Conservation (phyloP, 2,329 filamentous ascomycete genomes). For the Trichoderma gracile region DNA sequence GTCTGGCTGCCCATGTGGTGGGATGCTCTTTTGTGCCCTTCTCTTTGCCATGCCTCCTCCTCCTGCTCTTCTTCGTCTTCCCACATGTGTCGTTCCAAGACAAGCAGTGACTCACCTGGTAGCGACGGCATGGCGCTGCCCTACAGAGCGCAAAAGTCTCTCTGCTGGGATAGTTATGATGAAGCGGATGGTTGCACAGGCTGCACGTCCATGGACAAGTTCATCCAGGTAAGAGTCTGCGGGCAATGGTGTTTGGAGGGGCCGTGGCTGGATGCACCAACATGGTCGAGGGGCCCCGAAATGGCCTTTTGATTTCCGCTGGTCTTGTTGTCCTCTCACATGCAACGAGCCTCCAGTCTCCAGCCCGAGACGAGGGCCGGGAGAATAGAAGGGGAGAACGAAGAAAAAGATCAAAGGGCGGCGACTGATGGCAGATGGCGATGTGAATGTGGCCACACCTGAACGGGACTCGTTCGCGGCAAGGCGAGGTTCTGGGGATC, state of each 20-base stretch:
- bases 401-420: neutral
- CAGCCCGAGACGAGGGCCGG: neutral
- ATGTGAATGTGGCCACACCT: constrained; percentile 24
- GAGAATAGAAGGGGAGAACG: too few species aligned
- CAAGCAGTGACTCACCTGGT: constrained; percentile 48
- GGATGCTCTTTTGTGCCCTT: too few species aligned
- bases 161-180: neutral
- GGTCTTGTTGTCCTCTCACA: constrained; percentile 32
- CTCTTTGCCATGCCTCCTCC: too few species aligned
- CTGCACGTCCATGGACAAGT: constrained; percentile 13
- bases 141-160: neutral
- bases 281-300: constrained; percentile 42
- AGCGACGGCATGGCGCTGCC: constrained; percentile 55
- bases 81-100: too few species aligned
- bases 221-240: constrained; percentile 36
- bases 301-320: neutral
- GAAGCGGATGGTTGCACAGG: constrained; percentile 18
- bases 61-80: too few species aligned
- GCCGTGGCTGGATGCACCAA: constrained; percentile 41
- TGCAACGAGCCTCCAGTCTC: constrained; percentile 28
- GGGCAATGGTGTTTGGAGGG: constrained; percentile 41
- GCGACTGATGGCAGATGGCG: constrained; percentile 27
- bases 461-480: constrained; percentile 4
- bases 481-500: constrained; percentile 1
- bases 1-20: neutral